Conservation (phyloP, 768 basidiomycete genomes). For the Strobilomyces confusus region DNA sequence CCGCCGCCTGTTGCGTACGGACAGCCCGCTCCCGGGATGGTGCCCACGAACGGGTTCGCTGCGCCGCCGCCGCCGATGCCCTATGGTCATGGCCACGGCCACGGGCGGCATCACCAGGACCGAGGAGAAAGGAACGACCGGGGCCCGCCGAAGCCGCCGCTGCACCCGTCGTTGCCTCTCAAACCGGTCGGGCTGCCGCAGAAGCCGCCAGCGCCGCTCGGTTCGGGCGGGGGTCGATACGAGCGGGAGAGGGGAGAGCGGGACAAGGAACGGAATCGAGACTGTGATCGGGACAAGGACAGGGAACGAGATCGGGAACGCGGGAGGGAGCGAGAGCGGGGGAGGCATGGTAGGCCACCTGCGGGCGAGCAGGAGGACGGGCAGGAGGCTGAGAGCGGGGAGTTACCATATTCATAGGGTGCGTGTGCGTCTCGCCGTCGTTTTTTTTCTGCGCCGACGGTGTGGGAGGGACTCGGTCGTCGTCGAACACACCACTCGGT, state of each 20-base stretch:
- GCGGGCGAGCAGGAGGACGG: constrained; percentile 5
- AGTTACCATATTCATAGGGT: constrained; percentile 30
- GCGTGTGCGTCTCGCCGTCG: background rate
- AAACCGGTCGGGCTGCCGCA: constrained; percentile 19
- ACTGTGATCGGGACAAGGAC: background rate
- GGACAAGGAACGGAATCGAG: constrained; percentile 4
- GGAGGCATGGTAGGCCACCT: constrained; percentile 12
- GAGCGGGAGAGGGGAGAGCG: constrained; percentile 20
- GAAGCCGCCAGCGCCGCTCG: constrained; percentile 15
- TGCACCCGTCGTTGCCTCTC: constrained; percentile 21
- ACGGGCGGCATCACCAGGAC: constrained; percentile 15
- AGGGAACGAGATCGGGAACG: background rate
- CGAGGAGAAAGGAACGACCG: constrained; percentile 15
- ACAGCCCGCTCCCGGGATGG: constrained; percentile 7
- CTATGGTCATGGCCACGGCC: constrained; percentile 11
- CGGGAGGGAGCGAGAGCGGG: constrained; percentile 20
- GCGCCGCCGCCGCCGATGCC: constrained; percentile 17
- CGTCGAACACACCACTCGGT: background rate
- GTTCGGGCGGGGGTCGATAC: constrained; percentile 12
- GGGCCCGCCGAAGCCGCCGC: constrained; percentile 1
- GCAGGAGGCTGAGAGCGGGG: constrained; percentile 16
- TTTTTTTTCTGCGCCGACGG: background rate
- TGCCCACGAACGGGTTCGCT: constrained; percentile 16
- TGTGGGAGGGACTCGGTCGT: no score
- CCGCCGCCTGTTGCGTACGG: constrained; percentile 15